Conservation (phyloP, 2,329 filamentous ascomycete species). For the Botrytis aclada region DNA sequence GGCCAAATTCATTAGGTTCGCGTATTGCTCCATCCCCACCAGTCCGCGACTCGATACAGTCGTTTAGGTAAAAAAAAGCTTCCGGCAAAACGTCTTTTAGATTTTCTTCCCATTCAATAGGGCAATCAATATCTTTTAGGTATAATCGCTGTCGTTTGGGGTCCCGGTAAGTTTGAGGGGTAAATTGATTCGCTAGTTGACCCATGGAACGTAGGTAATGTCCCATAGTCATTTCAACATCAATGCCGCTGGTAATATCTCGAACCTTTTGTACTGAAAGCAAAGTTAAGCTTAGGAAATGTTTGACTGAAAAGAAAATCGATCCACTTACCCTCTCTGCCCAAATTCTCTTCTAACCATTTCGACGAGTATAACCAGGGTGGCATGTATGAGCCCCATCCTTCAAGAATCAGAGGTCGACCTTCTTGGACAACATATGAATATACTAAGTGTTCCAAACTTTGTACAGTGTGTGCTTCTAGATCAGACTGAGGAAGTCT, state of each 20-base stretch:
- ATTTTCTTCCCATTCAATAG: constrained; percentile 78
- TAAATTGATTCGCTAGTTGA: constrained; percentile 80
- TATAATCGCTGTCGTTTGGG: constrained; percentile 83
- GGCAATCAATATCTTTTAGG: constrained; percentile 95
- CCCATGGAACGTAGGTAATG: constrained; percentile 90
- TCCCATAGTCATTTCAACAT: constrained; percentile 80
- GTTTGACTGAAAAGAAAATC: neutral
- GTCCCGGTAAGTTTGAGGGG: constrained; percentile 70
- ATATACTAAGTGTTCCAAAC: constrained; percentile 78
- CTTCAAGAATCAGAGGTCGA: constrained; percentile 86
- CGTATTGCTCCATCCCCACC: constrained; percentile 53
- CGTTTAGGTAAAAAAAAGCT: constrained; percentile 86
- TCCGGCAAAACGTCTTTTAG: constrained; percentile 75
- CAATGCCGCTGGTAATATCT: constrained; percentile 68
- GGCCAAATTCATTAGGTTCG: constrained; percentile 42
- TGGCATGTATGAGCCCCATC: constrained; percentile 75
- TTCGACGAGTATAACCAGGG: constrained; percentile 72
- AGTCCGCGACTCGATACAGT: constrained; percentile 60
- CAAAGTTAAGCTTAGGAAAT: constrained; percentile 28
- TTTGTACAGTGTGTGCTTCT: constrained; percentile 68
- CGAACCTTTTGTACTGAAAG: constrained; percentile 74
- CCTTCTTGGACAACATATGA: constrained; percentile 83
- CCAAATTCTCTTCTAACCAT: constrained; percentile 77
- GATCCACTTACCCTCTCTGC: constrained; percentile 65
- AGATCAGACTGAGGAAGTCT: constrained; percentile 78